Evolutionary conservation across 108 stramenopile genomes (phyloP), one percentile per base, ranked within the genome.

Genomic region (Schizochytrium sp.): DNA sequence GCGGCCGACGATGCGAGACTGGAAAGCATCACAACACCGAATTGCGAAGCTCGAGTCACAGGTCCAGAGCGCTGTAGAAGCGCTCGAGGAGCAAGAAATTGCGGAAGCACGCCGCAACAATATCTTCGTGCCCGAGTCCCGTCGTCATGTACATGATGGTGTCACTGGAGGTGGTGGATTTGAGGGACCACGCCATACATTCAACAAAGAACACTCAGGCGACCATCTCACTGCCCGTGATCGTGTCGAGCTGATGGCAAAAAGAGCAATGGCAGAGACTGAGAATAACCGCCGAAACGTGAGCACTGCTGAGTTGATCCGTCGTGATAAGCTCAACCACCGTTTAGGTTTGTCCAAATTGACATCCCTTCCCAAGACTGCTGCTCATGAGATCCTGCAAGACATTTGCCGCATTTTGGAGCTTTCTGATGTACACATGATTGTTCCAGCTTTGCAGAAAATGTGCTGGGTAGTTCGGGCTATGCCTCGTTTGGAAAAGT

Each of bases 321-420:
- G 83, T 13, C 56, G 72, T 45, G 90, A 90, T 59, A 88, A 89
- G 53, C 46, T 69, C 57, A 90, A 90, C 64, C 90, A 90, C 88
- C 46, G 88, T 38, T 88, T 90, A 10, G 53, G 88, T 12, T 88
- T 90, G 50, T 60, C 56, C 38, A 28, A 57, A 45, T 47, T 90
- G 4, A 83, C 57, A 7, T 69, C 90, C 47, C 55, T 90, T 41
- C 90, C 90, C 64, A 87, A 88, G 5, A 61, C 73, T 13, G 64
- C 83, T 7, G 46, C 61, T 28, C 73, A 90, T 42, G 90, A 90
- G 42, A 89, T 90, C 55, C 61, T 90, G 3, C 87, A 90, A 57
- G 87, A 89, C 42, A 88, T 88, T 56, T 90, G 90, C 64, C 50
- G 91, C 58, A 57, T 87, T 47, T 87, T 91, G 44, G 88, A 91